These are phyloP conservation scores for Hyaloscypha variabilis DNA, from an alignment of 495 filamentous ascomycete genomes.

Conservation along the genomic window DNA sequence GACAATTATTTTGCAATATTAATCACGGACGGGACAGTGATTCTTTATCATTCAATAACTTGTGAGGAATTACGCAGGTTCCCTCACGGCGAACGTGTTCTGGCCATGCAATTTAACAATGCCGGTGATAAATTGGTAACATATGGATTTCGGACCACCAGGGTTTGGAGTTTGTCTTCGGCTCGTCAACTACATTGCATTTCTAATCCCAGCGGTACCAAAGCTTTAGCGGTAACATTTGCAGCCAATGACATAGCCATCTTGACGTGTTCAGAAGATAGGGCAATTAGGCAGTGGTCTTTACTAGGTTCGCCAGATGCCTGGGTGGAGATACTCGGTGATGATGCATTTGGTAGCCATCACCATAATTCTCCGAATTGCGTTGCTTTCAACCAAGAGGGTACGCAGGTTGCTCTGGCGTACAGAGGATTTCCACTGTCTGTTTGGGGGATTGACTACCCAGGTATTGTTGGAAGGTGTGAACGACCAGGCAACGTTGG, in stretches of 20 bases:
- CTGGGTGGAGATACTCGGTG: too few relatives aligned
- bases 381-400: not conserved
- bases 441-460: not conserved
- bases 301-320: too few relatives aligned
- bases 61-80: not conserved
- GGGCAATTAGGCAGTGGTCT: not conserved
- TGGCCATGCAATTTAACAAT: not conserved
- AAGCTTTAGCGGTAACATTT: not conserved
- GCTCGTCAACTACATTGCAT: not conserved
- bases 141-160: not conserved
- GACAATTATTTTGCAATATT: not conserved
- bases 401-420: not conserved
- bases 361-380: not conserved
- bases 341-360: not conserved
- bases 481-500: not conserved
- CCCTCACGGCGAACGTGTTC: not conserved
- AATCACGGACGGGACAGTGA: not conserved
- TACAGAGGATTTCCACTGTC: not conserved
- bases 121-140: not conserved
- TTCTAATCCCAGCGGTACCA: not conserved
- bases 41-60: slow-evolving; percentile 3
- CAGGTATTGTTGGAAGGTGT: not conserved
- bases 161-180: not conserved
- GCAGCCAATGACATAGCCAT: not conserved
- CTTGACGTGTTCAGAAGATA: not conserved